Conservation (phyloP, 768 basidiomycete species). For the Suillus subalutaceus region DNA sequence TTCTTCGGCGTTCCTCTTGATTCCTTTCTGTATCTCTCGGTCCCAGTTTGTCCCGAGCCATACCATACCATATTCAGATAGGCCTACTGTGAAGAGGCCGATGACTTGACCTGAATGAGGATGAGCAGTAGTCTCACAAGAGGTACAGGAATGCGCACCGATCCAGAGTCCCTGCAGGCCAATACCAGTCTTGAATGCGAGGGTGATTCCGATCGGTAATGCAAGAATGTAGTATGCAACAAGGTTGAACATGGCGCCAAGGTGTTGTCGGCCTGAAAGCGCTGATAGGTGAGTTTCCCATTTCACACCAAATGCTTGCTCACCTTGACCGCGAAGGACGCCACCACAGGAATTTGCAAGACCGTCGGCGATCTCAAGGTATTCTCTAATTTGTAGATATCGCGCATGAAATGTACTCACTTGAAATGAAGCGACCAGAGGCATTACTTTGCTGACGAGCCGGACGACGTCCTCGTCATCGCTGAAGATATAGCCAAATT, state of each 20-base stretch:
- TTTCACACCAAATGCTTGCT: neutral
- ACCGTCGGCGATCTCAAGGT: slow-evolving; percentile 52
- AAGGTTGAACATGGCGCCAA: slow-evolving; percentile 75
- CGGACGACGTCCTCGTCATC: slow-evolving; percentile 57
- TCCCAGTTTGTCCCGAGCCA: slow-evolving; percentile 56
- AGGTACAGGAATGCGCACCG: slow-evolving; percentile 29
- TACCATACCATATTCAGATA: slow-evolving; percentile 67
- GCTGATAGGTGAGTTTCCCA: slow-evolving; percentile 12
- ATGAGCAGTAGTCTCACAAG: slow-evolving; percentile 16
- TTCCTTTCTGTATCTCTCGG: slow-evolving; percentile 44
- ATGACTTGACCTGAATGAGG: slow-evolving; percentile 62
- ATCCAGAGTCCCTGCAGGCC: slow-evolving; percentile 58
- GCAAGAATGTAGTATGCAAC: slow-evolving; percentile 64
- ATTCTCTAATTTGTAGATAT: neutral
- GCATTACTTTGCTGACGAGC: slow-evolving; percentile 53
- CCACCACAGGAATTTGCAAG: slow-evolving; percentile 55
- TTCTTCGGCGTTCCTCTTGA: slow-evolving; percentile 38
- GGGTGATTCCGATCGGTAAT: slow-evolving; percentile 52
- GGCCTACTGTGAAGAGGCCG: slow-evolving; percentile 70
- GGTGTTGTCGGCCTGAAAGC: slow-evolving; percentile 55
- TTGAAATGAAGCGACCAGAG: slow-evolving; percentile 59
- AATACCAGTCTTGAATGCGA: slow-evolving; percentile 47
- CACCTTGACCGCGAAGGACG: slow-evolving; percentile 51
- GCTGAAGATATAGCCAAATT: slow-evolving; percentile 70
- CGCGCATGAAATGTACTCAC: slow-evolving; percentile 23